Percentiles rank a stretch among this genome's conserved stretches.
Conservation (phyloP, 495 filamentous ascomycete genomes). For the Trichoderma asperelloides region DNA sequence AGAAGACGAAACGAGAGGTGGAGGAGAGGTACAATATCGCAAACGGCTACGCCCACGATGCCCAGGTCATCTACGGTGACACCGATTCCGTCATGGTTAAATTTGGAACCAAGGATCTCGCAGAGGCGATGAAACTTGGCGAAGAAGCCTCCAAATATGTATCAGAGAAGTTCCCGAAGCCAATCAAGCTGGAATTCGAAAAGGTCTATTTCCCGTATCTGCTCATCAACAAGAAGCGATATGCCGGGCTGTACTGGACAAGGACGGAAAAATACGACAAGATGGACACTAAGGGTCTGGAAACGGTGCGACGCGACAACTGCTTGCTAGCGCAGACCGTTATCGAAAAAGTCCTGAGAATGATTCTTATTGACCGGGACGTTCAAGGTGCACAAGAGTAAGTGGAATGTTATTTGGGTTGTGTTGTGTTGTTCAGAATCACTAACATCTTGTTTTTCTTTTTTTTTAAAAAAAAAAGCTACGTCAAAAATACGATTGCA, state of each 20-base stretch:
- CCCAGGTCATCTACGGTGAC: slow-evolving; percentile 95
- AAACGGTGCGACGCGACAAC: slow-evolving; percentile 95
- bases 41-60: slow-evolving; percentile 90
- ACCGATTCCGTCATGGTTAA: slow-evolving; percentile 99
- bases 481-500: slow-evolving; percentile 92
- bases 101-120: slow-evolving; percentile 79
- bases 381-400: slow-evolving; percentile 87
- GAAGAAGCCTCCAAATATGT: slow-evolving; percentile 82
- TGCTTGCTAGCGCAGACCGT: slow-evolving; percentile 92
- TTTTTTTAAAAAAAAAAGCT: slow-evolving; percentile 59
- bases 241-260: slow-evolving; percentile 96
- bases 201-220: slow-evolving; percentile 99
- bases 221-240: slow-evolving; percentile 99
- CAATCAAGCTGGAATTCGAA: slow-evolving; percentile 98
- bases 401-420: slow-evolving; percentile 23
- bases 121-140: slow-evolving; percentile 86
- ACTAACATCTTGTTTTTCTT: slow-evolving; percentile 9
- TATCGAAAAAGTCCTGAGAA: slow-evolving; percentile 91
- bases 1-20: slow-evolving; percentile 89
- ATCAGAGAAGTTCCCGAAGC: slow-evolving; percentile 82
- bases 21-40: slow-evolving; percentile 80
- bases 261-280: slow-evolving; percentile 93
- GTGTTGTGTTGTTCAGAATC: slow-evolving; percentile 10
- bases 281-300: slow-evolving; percentile 99
- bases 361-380: slow-evolving; percentile 91